Percentiles rank a stretch among this genome's conserved stretches.
Evolutionary conservation across 305 asterid genomes (phyloP).

Genomic region (Solanum hybrid): DNA sequence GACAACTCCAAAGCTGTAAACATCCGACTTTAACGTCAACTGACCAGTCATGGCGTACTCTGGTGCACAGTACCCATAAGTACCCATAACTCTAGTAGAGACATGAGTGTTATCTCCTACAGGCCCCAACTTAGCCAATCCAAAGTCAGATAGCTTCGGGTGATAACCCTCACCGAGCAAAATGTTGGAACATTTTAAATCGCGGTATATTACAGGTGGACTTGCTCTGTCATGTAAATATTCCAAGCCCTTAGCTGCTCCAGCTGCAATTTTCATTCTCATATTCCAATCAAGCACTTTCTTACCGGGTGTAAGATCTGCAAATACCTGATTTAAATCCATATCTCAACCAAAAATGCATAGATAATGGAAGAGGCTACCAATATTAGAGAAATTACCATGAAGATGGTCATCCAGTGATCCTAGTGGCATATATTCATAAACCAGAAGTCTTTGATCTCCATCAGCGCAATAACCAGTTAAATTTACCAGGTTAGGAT

Average conservation of each 20-base stretch:
- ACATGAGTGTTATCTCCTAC: slow-evolving; percentile 45
- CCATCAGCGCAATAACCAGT: slow-evolving; percentile 25
- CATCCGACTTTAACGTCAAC: slow-evolving; percentile 64
- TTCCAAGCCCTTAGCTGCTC: slow-evolving; percentile 80
- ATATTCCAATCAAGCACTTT: slow-evolving; percentile 57
- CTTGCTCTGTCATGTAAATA: slow-evolving; percentile 65
- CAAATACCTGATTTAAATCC: background rate
- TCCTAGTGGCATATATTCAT: slow-evolving; percentile 12
- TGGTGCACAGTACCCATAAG: slow-evolving; percentile 74
- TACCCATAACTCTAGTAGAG: slow-evolving; percentile 54
- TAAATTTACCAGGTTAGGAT: slow-evolving; percentile 16
- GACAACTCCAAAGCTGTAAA: slow-evolving; percentile 84
- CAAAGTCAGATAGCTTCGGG: slow-evolving; percentile 73
- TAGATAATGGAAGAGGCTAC: background rate
- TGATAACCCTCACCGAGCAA: slow-evolving; percentile 41
- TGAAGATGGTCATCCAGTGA: slow-evolving; percentile 11
- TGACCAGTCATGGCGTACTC: slow-evolving; percentile 79
- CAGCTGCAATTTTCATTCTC: slow-evolving; percentile 82
- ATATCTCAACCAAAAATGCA: background rate
- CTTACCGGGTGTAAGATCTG: slow-evolving; percentile 45
- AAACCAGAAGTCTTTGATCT: slow-evolving; percentile 19
- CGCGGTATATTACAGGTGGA: slow-evolving; percentile 66
- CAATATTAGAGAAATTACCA: background rate
- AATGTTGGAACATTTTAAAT: slow-evolving; percentile 63
- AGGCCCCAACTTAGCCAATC: slow-evolving; percentile 64